phyloP scores from a whole-genome alignment of 345 rosid species.

The Gossypium mustelinum region DNA sequence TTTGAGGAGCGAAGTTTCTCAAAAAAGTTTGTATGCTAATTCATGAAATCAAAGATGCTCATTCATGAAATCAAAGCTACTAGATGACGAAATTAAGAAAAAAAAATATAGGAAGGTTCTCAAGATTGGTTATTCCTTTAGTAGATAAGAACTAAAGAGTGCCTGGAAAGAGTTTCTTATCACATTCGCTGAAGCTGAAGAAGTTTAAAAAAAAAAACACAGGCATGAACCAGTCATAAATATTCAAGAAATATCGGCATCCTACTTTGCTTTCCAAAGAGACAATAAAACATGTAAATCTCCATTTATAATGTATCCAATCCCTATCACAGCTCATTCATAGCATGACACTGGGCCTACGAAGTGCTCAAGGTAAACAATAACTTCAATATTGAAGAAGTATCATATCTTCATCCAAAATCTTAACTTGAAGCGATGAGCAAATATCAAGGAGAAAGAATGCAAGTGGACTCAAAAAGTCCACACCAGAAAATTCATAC shows the following conservation, averaged over 20 bases:
- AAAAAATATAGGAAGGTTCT: not conserved
- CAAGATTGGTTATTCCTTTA: not conserved
- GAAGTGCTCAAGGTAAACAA: not conserved
- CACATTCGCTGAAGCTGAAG: not conserved
- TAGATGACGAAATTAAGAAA: not conserved
- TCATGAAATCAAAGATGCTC: conserved; percentile 13
- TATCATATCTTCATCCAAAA: not conserved
- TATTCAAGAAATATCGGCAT: not conserved
- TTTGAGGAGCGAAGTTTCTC: not conserved
- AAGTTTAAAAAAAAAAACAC: not conserved
- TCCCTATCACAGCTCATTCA: conserved; percentile 2
- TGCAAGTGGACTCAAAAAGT: not conserved
- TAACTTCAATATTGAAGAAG: not conserved
- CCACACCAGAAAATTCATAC: not conserved
- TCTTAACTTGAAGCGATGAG: not conserved
- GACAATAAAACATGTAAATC: not conserved
- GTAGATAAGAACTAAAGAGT: not conserved
- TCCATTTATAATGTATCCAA: not conserved
- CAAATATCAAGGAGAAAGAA: not conserved
- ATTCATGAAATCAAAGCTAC: conserved; percentile 13
- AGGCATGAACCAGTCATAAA: not conserved
- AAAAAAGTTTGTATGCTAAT: conserved; percentile 4
- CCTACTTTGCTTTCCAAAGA: not conserved
- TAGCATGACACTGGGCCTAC: not conserved
- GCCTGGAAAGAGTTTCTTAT: not conserved